A percentile compares a stretch with the other conserved stretches of the same genome.
Conservation (phyloP, 2,329 filamentous ascomycete species). For the Hypoxylon sp. region DNA sequence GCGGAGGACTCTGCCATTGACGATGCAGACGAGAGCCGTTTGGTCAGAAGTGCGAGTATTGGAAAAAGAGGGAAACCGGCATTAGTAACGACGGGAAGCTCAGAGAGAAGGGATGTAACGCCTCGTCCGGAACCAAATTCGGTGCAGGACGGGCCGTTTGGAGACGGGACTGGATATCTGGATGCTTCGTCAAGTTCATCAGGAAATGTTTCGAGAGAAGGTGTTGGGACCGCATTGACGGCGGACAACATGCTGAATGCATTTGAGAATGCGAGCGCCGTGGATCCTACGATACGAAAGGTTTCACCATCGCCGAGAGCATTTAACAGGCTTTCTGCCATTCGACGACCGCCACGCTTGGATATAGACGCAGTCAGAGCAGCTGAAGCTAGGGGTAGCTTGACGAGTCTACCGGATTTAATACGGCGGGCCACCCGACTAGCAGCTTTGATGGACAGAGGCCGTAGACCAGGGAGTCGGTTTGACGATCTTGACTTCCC, state of each 20-base stretch:
- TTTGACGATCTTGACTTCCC: slow-evolving; percentile 67
- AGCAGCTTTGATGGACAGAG: slow-evolving; percentile 88
- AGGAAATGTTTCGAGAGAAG: slow-evolving; percentile 51
- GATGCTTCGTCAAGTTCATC: slow-evolving; percentile 62
- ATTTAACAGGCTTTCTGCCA: slow-evolving; percentile 62
- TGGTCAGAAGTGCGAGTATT: slow-evolving; percentile 71
- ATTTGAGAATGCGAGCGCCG: slow-evolving; percentile 62
- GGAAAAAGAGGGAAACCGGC: slow-evolving; percentile 70
- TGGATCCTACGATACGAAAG: slow-evolving; percentile 52
- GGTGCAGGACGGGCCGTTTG: slow-evolving; percentile 55
- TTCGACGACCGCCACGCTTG: slow-evolving; percentile 76
- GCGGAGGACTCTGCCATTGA: slow-evolving; percentile 61
- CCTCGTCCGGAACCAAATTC: slow-evolving; percentile 54
- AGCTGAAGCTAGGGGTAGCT: slow-evolving; percentile 85
- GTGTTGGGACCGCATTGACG: slow-evolving; percentile 51
- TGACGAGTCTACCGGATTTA: slow-evolving; percentile 91
- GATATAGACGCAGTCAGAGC: slow-evolving; percentile 85
- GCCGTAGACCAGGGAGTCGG: slow-evolving; percentile 72
- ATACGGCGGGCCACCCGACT: slow-evolving; percentile 89
- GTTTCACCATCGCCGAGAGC: slow-evolving; percentile 48
- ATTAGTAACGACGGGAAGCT: slow-evolving; percentile 61
- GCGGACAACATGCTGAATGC: slow-evolving; percentile 63
- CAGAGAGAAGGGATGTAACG: slow-evolving; percentile 46
- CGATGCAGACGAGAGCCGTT: slow-evolving; percentile 64
- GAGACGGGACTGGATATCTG: slow-evolving; percentile 59